Percentiles rank a stretch among this genome's conserved stretches.
Conservation (phyloP, 1,284 basidiomycete species). For the Tetrapyrgos nigripes region DNA sequence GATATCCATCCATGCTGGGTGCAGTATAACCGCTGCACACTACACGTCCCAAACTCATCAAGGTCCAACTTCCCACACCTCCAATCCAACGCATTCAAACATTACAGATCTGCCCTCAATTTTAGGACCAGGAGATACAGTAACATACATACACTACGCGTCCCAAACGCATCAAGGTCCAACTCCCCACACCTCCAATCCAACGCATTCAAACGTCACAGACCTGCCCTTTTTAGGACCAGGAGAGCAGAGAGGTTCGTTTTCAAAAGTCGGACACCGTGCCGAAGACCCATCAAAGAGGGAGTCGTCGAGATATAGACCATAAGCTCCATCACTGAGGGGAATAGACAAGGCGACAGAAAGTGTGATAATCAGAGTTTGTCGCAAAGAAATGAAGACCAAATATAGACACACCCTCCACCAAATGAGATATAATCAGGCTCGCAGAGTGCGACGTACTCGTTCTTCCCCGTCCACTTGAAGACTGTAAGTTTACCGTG, state of each 20-base stretch:
- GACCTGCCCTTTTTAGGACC: slow-evolving; percentile 53
- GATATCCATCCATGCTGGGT: no score
- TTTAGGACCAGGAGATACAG: no score
- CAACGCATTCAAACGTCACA: slow-evolving; percentile 82
- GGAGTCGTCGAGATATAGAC: slow-evolving; percentile 87
- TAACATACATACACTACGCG: no score
- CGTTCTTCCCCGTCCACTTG: slow-evolving; percentile 90
- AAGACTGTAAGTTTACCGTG: slow-evolving; percentile 64
- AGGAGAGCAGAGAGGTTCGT: slow-evolving; percentile 77
- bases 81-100: slow-evolving; percentile 72
- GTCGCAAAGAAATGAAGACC: not conserved
- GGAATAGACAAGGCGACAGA: not conserved
- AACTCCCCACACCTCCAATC: slow-evolving; percentile 86
- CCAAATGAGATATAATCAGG: slow-evolving; percentile 84
- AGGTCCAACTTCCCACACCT: slow-evolving; percentile 80
- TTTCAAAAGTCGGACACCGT: slow-evolving; percentile 87
- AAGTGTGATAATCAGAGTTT: no score
- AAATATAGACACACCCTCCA: slow-evolving; percentile 72
- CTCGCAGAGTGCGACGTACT: slow-evolving; percentile 90
- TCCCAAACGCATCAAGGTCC: slow-evolving; percentile 45
- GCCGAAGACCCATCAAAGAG: slow-evolving; percentile 87
- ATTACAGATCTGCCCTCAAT: no score
- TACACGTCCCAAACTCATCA: no score
- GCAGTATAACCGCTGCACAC: no score
- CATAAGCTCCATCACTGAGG: slow-evolving; percentile 83